Evolutionary conservation across 2,329 filamentous ascomycete species (phyloP).

Genomic region (Pseudopithomyces maydicus): DNA sequence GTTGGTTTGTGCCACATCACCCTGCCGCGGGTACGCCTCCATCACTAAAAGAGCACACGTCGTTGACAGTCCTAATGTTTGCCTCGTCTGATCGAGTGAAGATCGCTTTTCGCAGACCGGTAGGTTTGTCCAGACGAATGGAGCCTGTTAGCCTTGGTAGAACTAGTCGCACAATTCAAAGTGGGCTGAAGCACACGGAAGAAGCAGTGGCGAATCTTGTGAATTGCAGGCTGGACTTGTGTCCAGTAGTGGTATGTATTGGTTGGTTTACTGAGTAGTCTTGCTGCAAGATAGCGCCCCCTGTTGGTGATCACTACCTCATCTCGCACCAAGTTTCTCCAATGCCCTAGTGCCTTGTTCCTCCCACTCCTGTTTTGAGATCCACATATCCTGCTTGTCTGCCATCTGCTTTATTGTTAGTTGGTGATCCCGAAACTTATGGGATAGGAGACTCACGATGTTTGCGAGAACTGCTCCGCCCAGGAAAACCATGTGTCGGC

Average conservation of each 20-base stretch:
- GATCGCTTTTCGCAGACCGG: too few relatives aligned
- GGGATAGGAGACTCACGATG: conserved; percentile 61
- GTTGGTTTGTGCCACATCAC: too few relatives aligned
- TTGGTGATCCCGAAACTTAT: background rate
- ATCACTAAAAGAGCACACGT: too few relatives aligned
- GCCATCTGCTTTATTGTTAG: conserved; percentile 69
- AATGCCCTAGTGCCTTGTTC: conserved; percentile 84
- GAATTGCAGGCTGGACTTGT: conserved; percentile 1
- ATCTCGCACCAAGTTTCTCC: conserved; percentile 92
- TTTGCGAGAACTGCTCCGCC: conserved; percentile 96
- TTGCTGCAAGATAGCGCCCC: conserved; percentile 11
- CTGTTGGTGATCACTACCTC: conserved; percentile 18
- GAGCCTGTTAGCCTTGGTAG: too few relatives aligned
- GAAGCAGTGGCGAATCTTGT: background rate
- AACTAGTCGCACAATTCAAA: background rate
- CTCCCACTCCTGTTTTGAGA: conserved; percentile 94
- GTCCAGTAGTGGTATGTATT: conserved; percentile 12
- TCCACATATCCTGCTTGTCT: conserved; percentile 99
- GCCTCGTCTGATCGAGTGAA: too few relatives aligned
- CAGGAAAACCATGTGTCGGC: conserved; percentile 99
- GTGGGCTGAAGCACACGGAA: background rate
- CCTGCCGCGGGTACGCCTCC: too few relatives aligned
- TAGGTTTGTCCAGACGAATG: too few relatives aligned
- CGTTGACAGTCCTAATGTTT: too few relatives aligned
- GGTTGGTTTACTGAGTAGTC: conserved; percentile 12